Base-by-base conservation (phyloP, 345 rosid species). In the Cardiospermum halicacabum region DNA sequence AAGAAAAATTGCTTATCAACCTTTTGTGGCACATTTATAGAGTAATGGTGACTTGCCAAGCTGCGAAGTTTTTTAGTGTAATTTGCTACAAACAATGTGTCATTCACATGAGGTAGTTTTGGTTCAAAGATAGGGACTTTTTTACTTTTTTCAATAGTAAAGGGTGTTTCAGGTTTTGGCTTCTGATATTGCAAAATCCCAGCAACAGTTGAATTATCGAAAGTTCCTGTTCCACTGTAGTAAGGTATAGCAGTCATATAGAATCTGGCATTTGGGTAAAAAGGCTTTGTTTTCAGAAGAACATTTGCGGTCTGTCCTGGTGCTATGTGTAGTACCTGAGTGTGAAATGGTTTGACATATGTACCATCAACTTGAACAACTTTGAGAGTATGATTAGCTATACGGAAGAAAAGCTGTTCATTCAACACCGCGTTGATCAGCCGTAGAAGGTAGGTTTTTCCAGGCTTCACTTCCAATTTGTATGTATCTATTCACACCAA, bases 171-270 rank as follows among this genome's bases (percentile, higher is more conserved):
- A n/a, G n/a, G n/a, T n/a, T n/a, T n/a, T n/a, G 71, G 74, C 11
- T 34, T 43, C 25, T 71, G 72, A 11, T 82, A 82, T 69, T 82
- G 70, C 21, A 82, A 58, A n/a, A 79, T 58, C 0, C 76, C 86
- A 0, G 86, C 86, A 15, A 79, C 81, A 0, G 83, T 81, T 27
- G 83, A 74, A 58, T 73, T 78, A 55, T 78, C 81, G 18, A 84
- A 84, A 39, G 89, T 79, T 47, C 88, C 89, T 40, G 54, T 77
- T 15, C 92, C 92, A 27, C 89, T 87, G 3, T 7, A 83, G 50
- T 87, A 84, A 18, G 93, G 89, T 63, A 88, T 65, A 36, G 83
- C 88, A 9, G 74, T 50, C 89, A 84, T 84, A 56, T 77, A 71
- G 70, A 84, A 87, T 12, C 74, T 74, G 63, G 83, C 86, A 24